Evolutionary conservation across 331 rosid genomes (phyloP).

Genomic region (Erythrophleum ivorense): DNA sequence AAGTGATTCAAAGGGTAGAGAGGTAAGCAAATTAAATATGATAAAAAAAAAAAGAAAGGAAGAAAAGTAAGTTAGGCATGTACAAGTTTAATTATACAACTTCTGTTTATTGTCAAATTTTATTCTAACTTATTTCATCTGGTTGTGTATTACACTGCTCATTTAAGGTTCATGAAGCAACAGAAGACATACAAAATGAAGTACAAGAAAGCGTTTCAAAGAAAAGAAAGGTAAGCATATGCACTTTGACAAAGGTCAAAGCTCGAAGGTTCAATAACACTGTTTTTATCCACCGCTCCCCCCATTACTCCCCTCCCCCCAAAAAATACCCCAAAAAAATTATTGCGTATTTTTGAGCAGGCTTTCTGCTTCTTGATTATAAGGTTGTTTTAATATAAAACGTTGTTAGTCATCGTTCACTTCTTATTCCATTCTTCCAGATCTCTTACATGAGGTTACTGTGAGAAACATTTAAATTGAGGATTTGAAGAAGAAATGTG

Average conservation of each 20-base stretch:
- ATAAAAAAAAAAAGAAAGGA: neutral
- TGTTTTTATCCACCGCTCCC: too few relatives aligned
- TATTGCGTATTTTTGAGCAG: neutral
- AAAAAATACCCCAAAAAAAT: too few relatives aligned
- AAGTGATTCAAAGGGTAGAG: constrained; percentile 47
- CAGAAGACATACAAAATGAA: constrained; percentile 50
- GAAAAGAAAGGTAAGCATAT: constrained; percentile 55
- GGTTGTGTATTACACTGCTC: constrained; percentile 20
- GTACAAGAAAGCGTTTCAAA: constrained; percentile 47
- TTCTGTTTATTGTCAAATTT: constrained; percentile 4
- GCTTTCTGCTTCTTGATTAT: constrained; percentile 1
- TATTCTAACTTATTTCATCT: neutral
- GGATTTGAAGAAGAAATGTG: constrained; percentile 18
- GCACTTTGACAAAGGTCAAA: neutral
- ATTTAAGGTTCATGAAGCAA: constrained; percentile 47
- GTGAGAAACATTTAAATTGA: constrained; percentile 1
- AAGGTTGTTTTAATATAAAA: neutral
- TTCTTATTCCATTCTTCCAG: neutral
- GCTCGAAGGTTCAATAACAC: neutral
- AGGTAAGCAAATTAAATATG: constrained; percentile 44
- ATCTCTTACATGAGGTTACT: constrained; percentile 8
- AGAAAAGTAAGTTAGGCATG: neutral
- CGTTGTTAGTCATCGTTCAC: neutral
- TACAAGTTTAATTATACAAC: neutral
- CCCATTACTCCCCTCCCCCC: neutral